phyloP scores from a whole-genome alignment of 768 basidiomycete species.

The Amanita exitialis region DNA sequence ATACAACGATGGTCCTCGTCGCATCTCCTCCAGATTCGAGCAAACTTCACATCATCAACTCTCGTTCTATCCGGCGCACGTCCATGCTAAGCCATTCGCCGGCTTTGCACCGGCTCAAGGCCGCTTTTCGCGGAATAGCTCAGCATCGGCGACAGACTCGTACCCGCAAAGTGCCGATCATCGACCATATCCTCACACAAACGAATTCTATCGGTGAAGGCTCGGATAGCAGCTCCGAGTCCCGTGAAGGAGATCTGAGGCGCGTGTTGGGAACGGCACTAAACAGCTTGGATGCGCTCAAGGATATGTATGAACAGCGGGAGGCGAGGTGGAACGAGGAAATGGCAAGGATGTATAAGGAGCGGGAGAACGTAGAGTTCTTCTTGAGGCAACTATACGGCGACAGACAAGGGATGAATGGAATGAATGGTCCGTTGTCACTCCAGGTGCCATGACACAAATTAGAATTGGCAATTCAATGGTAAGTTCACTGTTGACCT shows the following conservation, averaged over 20 bases:
- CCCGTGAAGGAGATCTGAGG: conserved; percentile 55
- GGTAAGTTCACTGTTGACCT: neutral
- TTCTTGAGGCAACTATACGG: conserved; percentile 57
- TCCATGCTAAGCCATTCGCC: conserved; percentile 32
- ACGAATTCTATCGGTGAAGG: conserved; percentile 39
- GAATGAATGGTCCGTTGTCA: neutral
- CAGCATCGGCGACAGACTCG: conserved; percentile 39
- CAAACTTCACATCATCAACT: conserved; percentile 53
- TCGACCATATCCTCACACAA: conserved; percentile 38
- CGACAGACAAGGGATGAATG: conserved; percentile 12
- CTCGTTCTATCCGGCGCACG: conserved; percentile 60
- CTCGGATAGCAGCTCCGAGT: conserved; percentile 41
- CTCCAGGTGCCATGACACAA: neutral
- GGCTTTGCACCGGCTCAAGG: conserved; percentile 41
- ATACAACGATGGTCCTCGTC: conserved; percentile 64
- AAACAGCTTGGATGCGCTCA: conserved; percentile 53
- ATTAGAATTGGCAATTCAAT: neutral
- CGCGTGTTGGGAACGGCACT: conserved; percentile 60
- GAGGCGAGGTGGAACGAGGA: conserved; percentile 65
- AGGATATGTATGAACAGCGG: conserved; percentile 56
- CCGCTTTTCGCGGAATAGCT: conserved; percentile 51
- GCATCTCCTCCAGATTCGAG: conserved; percentile 68
- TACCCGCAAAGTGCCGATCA: conserved; percentile 30
- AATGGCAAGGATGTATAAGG: conserved; percentile 53
- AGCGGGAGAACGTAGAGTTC: conserved; percentile 57